Evolutionary conservation across 2,329 filamentous ascomycete species (phyloP).

Genomic region (Diplodia sapinea): DNA sequence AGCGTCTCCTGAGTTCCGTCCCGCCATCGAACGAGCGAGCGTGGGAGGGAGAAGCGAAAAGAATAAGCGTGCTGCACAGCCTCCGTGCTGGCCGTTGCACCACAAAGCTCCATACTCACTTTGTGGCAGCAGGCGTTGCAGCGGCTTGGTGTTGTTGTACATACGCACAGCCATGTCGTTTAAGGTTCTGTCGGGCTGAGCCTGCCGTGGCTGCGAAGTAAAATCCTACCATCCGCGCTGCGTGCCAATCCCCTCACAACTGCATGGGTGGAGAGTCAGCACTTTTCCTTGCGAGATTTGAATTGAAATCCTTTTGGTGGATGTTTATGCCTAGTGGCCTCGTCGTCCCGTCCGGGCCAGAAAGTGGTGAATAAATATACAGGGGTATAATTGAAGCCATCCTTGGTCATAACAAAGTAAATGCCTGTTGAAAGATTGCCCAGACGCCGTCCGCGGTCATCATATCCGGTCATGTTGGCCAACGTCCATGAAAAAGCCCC

Average conservation of each 20-base stretch:
- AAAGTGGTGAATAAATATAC: not conserved
- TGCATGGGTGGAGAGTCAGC: not conserved
- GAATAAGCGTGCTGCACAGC: not conserved
- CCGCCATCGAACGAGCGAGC: not conserved
- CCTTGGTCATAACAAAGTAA: slow-evolving; percentile 5
- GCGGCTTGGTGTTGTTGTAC: not conserved
- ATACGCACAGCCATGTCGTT: not conserved
- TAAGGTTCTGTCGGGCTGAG: not conserved
- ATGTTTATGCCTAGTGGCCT: slow-evolving; percentile 5
- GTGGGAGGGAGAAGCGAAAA: not conserved
- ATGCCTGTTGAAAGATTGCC: not conserved
- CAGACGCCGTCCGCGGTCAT: not conserved
- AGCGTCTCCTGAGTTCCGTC: not conserved
- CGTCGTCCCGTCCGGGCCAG: not conserved
- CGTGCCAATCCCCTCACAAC: not conserved
- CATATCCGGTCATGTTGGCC: not conserved
- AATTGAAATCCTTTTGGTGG: not conserved
- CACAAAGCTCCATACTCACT: not conserved
- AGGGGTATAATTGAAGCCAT: slow-evolving; percentile 26
- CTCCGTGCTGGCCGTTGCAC: not conserved
- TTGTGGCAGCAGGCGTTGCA: not conserved
- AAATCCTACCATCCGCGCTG: not conserved
- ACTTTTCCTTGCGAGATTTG: not conserved
- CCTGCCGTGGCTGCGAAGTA: not conserved
- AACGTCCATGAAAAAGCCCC: not conserved